Evolutionary conservation across 148 eudicot genomes (phyloP).

Genomic region (Cornus suecica): DNA sequence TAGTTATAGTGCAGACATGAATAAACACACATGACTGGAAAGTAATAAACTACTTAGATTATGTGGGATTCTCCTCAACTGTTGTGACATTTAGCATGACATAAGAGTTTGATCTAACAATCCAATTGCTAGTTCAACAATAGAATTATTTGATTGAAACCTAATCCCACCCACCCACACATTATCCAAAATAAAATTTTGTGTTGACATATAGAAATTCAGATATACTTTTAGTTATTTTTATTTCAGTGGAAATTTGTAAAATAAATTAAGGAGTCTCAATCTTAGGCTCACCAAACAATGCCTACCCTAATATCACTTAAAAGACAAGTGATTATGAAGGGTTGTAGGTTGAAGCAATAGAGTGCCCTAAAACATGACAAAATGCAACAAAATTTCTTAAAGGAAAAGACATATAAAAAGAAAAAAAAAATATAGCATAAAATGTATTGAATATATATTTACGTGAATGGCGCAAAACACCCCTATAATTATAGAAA

Average conservation of each 20-base stretch:
- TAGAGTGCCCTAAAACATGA: too few relatives aligned
- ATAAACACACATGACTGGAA: too few relatives aligned
- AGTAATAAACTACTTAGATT: neutral
- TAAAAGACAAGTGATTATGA: neutral
- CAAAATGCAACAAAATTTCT: too few relatives aligned
- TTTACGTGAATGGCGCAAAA: too few relatives aligned
- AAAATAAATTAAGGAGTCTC: too few relatives aligned
- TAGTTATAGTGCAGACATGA: too few relatives aligned
- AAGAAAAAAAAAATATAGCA: too few relatives aligned
- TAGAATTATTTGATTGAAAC: neutral
- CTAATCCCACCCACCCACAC: neutral
- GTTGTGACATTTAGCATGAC: neutral
- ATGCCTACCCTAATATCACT: slow-evolving; percentile 2
- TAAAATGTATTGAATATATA: too few relatives aligned
- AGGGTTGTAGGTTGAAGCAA: too few relatives aligned
- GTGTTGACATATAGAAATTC: neutral
- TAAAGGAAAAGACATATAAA: too few relatives aligned
- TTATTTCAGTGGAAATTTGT: neutral
- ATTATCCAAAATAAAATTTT: neutral
- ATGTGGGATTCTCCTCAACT: neutral
- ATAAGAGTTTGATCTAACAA: neutral
- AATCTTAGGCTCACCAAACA: neutral
- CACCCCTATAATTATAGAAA: too few relatives aligned
- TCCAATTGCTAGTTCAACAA: neutral
- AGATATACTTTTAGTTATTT: neutral